phyloP scores from a whole-genome alignment of 306 rosid species.

The Comarum palustre region DNA sequence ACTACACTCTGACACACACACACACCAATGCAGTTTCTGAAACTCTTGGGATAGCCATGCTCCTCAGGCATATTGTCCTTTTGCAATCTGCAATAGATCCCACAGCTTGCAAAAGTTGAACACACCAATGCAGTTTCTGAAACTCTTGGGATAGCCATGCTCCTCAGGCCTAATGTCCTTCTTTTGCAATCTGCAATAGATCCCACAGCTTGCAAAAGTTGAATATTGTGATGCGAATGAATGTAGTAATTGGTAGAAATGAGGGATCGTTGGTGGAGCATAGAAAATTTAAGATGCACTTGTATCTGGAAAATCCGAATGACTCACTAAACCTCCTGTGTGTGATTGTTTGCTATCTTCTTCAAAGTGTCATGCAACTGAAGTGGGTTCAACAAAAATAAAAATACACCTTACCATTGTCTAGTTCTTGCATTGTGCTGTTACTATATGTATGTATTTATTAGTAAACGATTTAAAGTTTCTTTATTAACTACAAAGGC shows the following conservation, averaged over 20 bases:
- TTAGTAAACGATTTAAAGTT: conserved; percentile 6
- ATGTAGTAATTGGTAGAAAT: neutral
- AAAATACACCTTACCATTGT: neutral
- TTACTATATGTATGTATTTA: neutral
- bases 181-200: neutral
- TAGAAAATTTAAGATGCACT: neutral
- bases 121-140: neutral
- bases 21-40: neutral
- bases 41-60: neutral
- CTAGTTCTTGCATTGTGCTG: neutral
- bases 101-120: conserved; percentile 2
- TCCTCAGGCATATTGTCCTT: neutral
- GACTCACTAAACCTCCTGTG: neutral
- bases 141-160: neutral
- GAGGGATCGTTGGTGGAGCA: neutral
- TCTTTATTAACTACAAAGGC: conserved; percentile 2
- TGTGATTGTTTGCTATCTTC: neutral
- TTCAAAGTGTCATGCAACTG: neutral
- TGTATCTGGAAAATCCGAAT: neutral
- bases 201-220: neutral
- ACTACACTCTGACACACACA: neutral
- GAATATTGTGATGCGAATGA: neutral
- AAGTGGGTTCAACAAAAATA: neutral
- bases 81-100: neutral
- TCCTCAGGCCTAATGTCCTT: neutral